Conservation (phyloP, 139 green algal species). For the Coelastrella sp. region DNA sequence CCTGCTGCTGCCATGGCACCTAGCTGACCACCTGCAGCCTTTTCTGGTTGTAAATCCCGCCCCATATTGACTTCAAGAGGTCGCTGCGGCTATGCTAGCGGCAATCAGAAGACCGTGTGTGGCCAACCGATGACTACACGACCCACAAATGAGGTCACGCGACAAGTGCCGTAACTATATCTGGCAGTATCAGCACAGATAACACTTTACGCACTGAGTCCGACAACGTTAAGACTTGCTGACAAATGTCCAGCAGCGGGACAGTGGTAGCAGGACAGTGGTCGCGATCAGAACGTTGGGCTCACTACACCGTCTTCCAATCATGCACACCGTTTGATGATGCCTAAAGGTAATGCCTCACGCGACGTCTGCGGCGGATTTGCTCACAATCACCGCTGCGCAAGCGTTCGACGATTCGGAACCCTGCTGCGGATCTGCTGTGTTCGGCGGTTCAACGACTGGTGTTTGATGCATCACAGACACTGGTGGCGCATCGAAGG, state of each 20-base stretch:
- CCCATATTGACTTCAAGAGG: slow-evolving; percentile 1
- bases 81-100: background rate
- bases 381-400: too few relatives aligned
- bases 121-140: background rate
- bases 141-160: background rate
- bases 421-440: background rate
- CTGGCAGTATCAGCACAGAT: background rate
- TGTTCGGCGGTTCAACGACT: background rate
- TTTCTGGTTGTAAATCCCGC: background rate
- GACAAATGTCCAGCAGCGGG: too few relatives aligned
- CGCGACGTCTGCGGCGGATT: too few relatives aligned
- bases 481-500: background rate
- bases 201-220: too few relatives aligned
- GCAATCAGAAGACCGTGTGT: background rate
- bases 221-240: too few relatives aligned
- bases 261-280: too few relatives aligned
- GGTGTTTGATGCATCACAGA: background rate
- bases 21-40: background rate
- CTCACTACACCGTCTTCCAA: too few relatives aligned
- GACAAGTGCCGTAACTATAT: background rate
- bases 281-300: too few relatives aligned
- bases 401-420: too few relatives aligned
- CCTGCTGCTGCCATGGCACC: slow-evolving; percentile 17
- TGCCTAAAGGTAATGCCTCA: too few relatives aligned
- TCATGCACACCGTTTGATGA: too few relatives aligned